phyloP scores from a whole-genome alignment of 1,139 yeast genomes.

The Blastobotrys illinoisensis region DNA sequence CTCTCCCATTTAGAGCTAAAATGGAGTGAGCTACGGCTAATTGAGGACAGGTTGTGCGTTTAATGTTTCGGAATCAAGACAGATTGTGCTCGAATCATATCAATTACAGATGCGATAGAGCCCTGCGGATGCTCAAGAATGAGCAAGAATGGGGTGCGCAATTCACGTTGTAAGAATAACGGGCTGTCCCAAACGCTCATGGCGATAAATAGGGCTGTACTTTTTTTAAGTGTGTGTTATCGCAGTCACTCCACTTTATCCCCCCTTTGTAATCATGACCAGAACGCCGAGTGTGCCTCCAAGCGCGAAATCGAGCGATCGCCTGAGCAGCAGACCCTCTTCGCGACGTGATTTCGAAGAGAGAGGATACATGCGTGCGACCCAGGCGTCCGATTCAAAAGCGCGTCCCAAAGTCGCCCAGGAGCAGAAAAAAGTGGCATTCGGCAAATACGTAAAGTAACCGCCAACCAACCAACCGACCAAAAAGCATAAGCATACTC shows the following conservation, averaged over 20 bases:
- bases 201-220: not conserved
- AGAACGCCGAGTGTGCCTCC: not conserved
- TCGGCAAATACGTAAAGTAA: not conserved
- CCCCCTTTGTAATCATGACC: not conserved
- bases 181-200: not conserved
- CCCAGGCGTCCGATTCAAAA: not conserved
- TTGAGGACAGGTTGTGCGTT: not conserved
- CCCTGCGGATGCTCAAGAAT: too few species aligned
- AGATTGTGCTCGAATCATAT: not conserved
- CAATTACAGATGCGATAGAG: too few species aligned
- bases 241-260: not conserved
- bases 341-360: not conserved
- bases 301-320: not conserved
- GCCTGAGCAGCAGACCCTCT: not conserved
- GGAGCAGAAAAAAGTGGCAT: not conserved
- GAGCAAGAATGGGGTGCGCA: not conserved
- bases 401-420: not conserved
- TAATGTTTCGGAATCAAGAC: not conserved
- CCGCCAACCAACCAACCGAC: too few species aligned
- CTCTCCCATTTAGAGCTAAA: too few species aligned
- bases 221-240: not conserved
- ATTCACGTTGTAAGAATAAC: not conserved
- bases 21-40: not conserved
- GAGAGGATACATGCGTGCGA: not conserved
- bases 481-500: too few species aligned